Conservation (phyloP, 1,139 yeast genomes). For the Spathaspora jeffriesii region DNA sequence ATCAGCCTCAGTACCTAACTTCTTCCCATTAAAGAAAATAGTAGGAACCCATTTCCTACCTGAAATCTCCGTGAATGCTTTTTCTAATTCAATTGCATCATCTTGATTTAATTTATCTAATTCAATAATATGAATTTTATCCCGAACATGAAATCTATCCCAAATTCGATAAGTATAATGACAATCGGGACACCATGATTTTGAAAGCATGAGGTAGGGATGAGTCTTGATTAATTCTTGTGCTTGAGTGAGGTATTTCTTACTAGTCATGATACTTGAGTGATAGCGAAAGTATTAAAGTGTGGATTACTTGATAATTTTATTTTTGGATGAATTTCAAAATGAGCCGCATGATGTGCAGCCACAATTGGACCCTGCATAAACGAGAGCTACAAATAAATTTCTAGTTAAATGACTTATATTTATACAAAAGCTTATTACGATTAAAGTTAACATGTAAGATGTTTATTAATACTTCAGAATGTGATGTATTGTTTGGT, state of each 20-base stretch:
- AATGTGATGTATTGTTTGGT: too few species aligned
- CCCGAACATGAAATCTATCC: constrained; percentile 47
- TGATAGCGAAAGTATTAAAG: too few species aligned
- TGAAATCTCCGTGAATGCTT: constrained; percentile 58
- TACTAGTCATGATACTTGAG: constrained; percentile 1
- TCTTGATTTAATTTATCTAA: constrained; percentile 55
- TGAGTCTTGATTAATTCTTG: constrained; percentile 44
- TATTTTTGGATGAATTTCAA: too few species aligned
- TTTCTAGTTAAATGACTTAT: too few species aligned
- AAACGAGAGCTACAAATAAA: too few species aligned
- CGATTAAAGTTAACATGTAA: too few species aligned
- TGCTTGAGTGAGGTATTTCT: constrained; percentile 23
- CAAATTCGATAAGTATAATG: constrained; percentile 59
- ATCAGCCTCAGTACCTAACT: constrained; percentile 59
- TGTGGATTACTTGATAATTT: too few species aligned
- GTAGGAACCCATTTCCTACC: constrained; percentile 77
- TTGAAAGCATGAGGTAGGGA: constrained; percentile 59
- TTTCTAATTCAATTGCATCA: constrained; percentile 58
- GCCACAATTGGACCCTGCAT: too few species aligned
- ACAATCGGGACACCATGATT: constrained; percentile 82
- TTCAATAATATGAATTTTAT: constrained; percentile 57
- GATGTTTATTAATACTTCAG: too few species aligned
- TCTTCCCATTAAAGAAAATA: constrained; percentile 62
- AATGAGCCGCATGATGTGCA: too few species aligned
- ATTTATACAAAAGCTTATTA: too few species aligned